Percentiles rank a stretch among this genome's conserved stretches.
These are phyloP conservation scores for Achlya hypogyna DNA, from an alignment of 352 stramenopile species.

Conservation along the genomic window DNA sequence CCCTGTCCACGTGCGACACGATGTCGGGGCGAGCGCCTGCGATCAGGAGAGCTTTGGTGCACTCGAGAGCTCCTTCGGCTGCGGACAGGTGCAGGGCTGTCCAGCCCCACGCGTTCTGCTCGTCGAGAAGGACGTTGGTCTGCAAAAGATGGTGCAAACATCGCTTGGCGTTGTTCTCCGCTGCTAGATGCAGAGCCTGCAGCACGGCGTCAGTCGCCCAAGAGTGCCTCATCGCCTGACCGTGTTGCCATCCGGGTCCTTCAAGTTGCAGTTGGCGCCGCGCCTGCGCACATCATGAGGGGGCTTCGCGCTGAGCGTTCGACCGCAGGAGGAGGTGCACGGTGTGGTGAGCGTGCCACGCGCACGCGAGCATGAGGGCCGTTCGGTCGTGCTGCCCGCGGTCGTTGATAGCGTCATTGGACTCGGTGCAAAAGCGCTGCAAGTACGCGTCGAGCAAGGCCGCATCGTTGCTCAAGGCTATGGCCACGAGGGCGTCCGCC, in stretches of 20 bases:
- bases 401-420: constrained; percentile 1
- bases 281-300: not conserved
- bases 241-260: constrained; percentile 17
- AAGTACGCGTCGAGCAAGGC: constrained; percentile 8
- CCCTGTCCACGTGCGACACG: not conserved
- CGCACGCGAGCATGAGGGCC: constrained; percentile 4
- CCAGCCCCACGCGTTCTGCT: constrained; percentile 5
- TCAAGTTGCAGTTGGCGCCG: constrained; percentile 8
- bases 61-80: not conserved
- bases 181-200: constrained; percentile 14
- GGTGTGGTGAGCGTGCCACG: constrained; percentile 7
- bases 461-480: constrained; percentile 12
- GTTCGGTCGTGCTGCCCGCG: constrained; percentile 14
- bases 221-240: not conserved
- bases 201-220: not conserved
- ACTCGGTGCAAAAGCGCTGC: not conserved
- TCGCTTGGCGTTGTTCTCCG: constrained; percentile 19
- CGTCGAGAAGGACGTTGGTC: not conserved
- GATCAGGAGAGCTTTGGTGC: constrained; percentile 13
- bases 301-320: not conserved
- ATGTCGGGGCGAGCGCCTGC: constrained; percentile 13
- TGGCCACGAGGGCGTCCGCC: not conserved
- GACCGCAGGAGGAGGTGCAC: constrained; percentile 12
- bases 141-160: constrained; percentile 7
- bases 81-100: constrained; percentile 13